phyloP scores from a whole-genome alignment of 495 filamentous ascomycete genomes.

The Lasiosphaeris hirsuta region DNA sequence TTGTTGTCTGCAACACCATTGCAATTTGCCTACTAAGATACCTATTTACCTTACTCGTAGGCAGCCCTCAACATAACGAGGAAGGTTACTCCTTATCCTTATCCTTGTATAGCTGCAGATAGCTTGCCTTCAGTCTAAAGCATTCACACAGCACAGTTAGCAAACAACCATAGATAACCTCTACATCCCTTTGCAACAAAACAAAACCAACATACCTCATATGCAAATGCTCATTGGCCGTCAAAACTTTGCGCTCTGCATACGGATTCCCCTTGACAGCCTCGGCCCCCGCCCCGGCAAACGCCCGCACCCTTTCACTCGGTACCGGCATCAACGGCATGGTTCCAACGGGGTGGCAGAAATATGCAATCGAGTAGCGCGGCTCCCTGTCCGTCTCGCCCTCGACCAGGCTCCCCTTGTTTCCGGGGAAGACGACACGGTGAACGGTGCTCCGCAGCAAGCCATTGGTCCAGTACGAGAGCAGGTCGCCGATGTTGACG shows the following conservation, averaged over 20 bases:
- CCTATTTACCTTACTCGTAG: too few species aligned
- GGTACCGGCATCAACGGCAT: slow-evolving; percentile 73
- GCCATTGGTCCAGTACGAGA: slow-evolving; percentile 89
- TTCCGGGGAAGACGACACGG: slow-evolving; percentile 71
- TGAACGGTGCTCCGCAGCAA: slow-evolving; percentile 83
- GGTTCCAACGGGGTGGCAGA: slow-evolving; percentile 78
- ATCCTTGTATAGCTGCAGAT: slow-evolving; percentile 49
- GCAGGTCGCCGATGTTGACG: slow-evolving; percentile 88
- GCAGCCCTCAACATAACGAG: too few species aligned
- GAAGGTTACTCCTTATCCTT: slow-evolving; percentile 26
- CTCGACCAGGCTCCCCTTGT: slow-evolving; percentile 29
- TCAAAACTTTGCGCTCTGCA: slow-evolving; percentile 59
- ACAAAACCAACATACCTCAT: slow-evolving; percentile 33
- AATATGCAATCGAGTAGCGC: slow-evolving; percentile 86
- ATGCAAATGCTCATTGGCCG: slow-evolving; percentile 79
- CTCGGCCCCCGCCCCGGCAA: slow-evolving; percentile 18
- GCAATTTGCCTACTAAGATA: too few species aligned
- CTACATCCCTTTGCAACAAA: not conserved
- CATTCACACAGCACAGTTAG: not conserved
- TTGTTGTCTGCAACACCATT: too few species aligned
- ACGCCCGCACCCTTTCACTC: slow-evolving; percentile 49
- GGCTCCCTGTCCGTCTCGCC: slow-evolving; percentile 51
- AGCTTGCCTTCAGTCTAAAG: slow-evolving; percentile 66
- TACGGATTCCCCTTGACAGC: slow-evolving; percentile 41
- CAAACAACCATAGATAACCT: not conserved